Evolutionary conservation across 306 rosid genomes (phyloP).

Genomic region (Datisca glomerata): DNA sequence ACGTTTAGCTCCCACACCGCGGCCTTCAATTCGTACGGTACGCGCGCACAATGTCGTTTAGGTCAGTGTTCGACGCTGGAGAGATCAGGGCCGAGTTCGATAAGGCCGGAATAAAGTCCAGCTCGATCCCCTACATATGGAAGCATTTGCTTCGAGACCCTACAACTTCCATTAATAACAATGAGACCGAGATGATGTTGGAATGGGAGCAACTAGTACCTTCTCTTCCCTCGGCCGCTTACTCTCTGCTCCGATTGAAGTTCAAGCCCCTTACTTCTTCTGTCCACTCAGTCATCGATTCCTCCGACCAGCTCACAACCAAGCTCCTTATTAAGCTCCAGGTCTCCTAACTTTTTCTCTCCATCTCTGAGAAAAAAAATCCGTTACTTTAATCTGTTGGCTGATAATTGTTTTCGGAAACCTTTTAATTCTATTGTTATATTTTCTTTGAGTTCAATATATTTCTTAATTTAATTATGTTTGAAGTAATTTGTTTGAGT

Average conservation of each 20-base stretch:
- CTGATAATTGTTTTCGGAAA: neutral
- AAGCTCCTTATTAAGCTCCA: slow-evolving; percentile 80
- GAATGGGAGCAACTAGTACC: slow-evolving; percentile 41
- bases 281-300: slow-evolving; percentile 62
- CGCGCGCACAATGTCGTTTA: slow-evolving; percentile 39
- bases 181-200: slow-evolving; percentile 1
- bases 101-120: slow-evolving; percentile 31
- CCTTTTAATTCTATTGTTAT: too few species aligned
- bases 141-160: slow-evolving; percentile 39
- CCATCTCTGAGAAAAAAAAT: neutral
- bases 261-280: slow-evolving; percentile 68
- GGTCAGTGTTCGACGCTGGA: slow-evolving; percentile 75
- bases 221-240: slow-evolving; percentile 58
- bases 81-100: slow-evolving; percentile 40
- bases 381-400: neutral
- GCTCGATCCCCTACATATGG: slow-evolving; percentile 60
- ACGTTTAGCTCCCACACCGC: too few species aligned
- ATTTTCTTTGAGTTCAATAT: too few species aligned
- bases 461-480: too few species aligned
- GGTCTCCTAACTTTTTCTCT: slow-evolving; percentile 12
- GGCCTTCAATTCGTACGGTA: too few species aligned
- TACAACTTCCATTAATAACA: slow-evolving; percentile 4
- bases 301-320: slow-evolving; percentile 60
- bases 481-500: too few species aligned
- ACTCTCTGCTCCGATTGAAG: slow-evolving; percentile 43